Percentiles rank a stretch among this genome's conserved stretches.
These are phyloP conservation scores for Tetracladium maxilliforme DNA, from an alignment of 2,329 filamentous ascomycete species.

Conservation along the genomic window DNA sequence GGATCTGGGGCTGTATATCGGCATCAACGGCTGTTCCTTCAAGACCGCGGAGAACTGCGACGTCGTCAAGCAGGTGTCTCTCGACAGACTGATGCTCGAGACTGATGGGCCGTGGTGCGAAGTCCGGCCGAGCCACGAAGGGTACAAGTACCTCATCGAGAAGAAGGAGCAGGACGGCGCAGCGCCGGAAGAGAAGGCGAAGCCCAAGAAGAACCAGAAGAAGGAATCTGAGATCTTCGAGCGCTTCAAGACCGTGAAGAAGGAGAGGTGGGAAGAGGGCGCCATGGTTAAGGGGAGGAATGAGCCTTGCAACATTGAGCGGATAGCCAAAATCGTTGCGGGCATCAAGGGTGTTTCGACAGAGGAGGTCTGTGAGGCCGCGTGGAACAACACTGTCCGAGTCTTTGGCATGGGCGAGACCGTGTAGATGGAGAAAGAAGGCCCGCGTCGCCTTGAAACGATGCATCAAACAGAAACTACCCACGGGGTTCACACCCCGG, in stretches of 20 bases:
- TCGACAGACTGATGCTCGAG: constrained; percentile 80
- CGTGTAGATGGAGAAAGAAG: too few relatives aligned
- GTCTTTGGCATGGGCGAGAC: constrained; percentile 65
- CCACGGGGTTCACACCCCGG: constrained; percentile 31
- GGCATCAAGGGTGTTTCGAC: constrained; percentile 67
- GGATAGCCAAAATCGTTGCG: constrained; percentile 80
- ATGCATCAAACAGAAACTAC: too few relatives aligned
- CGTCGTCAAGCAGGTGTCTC: constrained; percentile 64
- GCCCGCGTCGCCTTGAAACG: too few relatives aligned
- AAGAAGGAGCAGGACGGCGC: constrained; percentile 7
- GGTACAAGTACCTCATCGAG: constrained; percentile 18
- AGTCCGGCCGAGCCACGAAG: constrained; percentile 77
- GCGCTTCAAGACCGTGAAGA: constrained; percentile 72
- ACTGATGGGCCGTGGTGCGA: constrained; percentile 98
- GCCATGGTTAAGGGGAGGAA: constrained; percentile 90
- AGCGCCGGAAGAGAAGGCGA: constrained; percentile 10
- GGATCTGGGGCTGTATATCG: constrained; percentile 71
- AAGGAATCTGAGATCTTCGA: constrained; percentile 40
- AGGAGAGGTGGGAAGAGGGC: constrained; percentile 84
- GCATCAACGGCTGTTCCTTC: constrained; percentile 93
- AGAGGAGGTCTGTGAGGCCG: constrained; percentile 73
- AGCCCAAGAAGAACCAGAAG: constrained; percentile 10
- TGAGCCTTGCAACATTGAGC: constrained; percentile 75
- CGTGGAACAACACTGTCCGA: constrained; percentile 66
- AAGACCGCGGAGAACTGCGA: constrained; percentile 86